Evolutionary conservation across 2,329 filamentous ascomycete species (phyloP), one percentile per base, ranked within the genome.

Genomic region (Monosporascus cannonballus): DNA sequence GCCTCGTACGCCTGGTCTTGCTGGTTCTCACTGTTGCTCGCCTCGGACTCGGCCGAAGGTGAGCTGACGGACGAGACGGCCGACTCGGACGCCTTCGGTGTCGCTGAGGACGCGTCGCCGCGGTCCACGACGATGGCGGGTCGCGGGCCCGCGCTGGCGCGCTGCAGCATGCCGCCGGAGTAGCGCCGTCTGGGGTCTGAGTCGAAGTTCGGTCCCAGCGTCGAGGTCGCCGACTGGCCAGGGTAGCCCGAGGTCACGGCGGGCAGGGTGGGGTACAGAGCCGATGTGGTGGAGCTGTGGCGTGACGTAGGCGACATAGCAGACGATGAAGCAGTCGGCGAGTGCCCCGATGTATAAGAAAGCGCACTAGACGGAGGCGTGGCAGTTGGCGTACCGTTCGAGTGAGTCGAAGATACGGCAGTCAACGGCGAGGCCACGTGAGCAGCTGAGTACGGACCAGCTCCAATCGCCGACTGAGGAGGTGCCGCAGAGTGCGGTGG

Each of bases 281-380:
- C 80, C 45, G 81, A 81, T 24, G 76, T 71, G 5, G 77, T 79
- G 1, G 80, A 80, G 62, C 76, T 79, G 65, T 85, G 81, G 51
- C 85, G 80, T 14, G 80, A 81, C 45, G 80, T 76, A 1, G 86
- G 86, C 49, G 86, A 89, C 67, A 90, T 78, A 66, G 79, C 85
- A 54, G 85, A 80, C 47, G 81, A 83, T n/a, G 86, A 89, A 27
- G 85, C 83, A 59, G 77, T 80, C 2, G 88, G 88, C 6, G 88
- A 92, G 67, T 91, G 87, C 47, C 85, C 85, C 11, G 88, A 90
- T 39, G 83, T 85, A 72, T 91, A 91, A 0, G 88, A 91, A 65
- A 90, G 78, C 51, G 84, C 80, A 67, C 85, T 89, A 11, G 86
- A 89, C 0, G 87, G 85, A 7, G 88, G 89, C 3, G 88, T 92